Conservation (phyloP, 2,329 filamentous ascomycete species). For the Fusarium azukiicola region DNA sequence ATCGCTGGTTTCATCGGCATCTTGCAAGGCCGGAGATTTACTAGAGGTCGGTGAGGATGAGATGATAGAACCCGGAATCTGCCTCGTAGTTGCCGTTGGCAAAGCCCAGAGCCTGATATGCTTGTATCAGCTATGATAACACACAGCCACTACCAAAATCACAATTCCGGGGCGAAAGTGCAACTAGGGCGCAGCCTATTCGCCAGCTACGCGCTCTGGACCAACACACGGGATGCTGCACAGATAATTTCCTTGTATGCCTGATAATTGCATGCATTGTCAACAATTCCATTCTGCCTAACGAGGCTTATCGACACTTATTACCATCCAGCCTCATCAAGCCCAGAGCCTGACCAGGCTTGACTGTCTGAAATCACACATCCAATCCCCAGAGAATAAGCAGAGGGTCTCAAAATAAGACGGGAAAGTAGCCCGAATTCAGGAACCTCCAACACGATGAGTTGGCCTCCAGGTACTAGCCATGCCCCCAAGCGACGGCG, state of each 20-base stretch:
- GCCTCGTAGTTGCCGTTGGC: neutral
- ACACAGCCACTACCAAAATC: slow-evolving; percentile 26
- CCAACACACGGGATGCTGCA: neutral
- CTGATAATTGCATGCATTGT: neutral
- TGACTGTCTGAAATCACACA: neutral
- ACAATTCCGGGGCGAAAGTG: slow-evolving; percentile 4
- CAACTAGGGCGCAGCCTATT: neutral
- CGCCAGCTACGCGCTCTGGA: neutral
- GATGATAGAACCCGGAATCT: neutral
- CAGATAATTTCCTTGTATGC: neutral
- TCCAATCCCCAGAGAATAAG: neutral
- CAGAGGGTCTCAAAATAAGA: too few relatives aligned
- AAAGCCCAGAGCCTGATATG: slow-evolving; percentile 7
- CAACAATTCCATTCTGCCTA: neutral
- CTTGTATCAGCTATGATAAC: neutral
- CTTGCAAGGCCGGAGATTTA: neutral
- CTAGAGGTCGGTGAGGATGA: neutral
- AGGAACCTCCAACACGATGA: neutral
- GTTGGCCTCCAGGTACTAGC: neutral
- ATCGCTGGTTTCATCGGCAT: slow-evolving; percentile 37
- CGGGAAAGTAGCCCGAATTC: too few relatives aligned
- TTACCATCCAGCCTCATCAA: neutral
- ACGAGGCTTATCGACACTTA: neutral
- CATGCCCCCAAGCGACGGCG: slow-evolving; percentile 19
- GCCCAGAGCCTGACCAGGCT: neutral